Percentiles rank a stretch among this genome's conserved stretches.
Evolutionary conservation across 2,329 filamentous ascomycete genomes (phyloP).

Genomic region (Verticillium klebahnii): DNA sequence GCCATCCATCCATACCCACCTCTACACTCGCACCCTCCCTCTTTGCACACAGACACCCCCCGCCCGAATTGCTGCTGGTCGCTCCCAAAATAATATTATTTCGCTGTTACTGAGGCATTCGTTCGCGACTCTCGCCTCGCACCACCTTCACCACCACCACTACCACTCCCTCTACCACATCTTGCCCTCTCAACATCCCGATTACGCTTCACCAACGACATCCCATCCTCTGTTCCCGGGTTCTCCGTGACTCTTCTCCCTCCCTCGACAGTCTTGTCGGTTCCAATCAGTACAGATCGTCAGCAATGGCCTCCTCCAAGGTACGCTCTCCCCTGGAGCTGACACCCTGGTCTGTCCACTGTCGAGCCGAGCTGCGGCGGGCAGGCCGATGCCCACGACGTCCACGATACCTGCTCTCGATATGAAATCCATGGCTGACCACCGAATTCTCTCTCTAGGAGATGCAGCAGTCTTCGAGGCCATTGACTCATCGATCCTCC

Average conservation of each 20-base stretch:
- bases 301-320: conserved; percentile 60
- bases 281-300: conserved; percentile 20
- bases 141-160: conserved; percentile 7
- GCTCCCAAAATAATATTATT: conserved; percentile 17
- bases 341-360: conserved; percentile 8
- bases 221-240: not conserved
- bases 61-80: conserved; percentile 13
- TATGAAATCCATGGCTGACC: conserved; percentile 28
- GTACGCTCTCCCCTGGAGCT: conserved; percentile 32
- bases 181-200: not conserved
- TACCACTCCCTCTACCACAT: conserved; percentile 1
- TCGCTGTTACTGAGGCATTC: conserved; percentile 11
- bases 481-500: conserved; percentile 59
- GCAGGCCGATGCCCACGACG: not conserved
- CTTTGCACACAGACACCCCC: conserved; percentile 11
- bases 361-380: conserved; percentile 10
- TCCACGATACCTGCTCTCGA: not conserved
- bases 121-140: conserved; percentile 11
- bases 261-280: conserved; percentile 16
- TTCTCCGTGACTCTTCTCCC: not conserved
- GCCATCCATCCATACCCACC: conserved; percentile 3
- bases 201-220: not conserved
- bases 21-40: conserved; percentile 12
- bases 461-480: conserved; percentile 61
- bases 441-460: conserved; percentile 35